Evolutionary conservation across 164 flowering plant species (phyloP).

Genomic region (Nelumbo lutea): DNA sequence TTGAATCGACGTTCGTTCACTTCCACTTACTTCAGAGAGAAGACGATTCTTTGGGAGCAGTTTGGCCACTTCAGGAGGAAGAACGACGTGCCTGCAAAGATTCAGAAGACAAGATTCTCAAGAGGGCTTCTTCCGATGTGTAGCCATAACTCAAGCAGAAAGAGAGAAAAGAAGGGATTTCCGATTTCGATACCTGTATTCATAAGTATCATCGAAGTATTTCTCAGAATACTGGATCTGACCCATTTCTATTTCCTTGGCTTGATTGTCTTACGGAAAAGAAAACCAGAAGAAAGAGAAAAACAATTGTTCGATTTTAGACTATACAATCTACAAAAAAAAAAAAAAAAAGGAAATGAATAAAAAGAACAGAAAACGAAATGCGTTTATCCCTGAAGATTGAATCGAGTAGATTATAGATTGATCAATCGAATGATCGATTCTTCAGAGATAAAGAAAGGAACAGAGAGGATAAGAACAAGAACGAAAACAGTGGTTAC

Average conservation of each 20-base stretch:
- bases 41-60: conserved; percentile 90
- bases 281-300: neutral
- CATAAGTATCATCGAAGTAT: conserved; percentile 82
- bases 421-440: too few relatives aligned
- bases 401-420: too few relatives aligned
- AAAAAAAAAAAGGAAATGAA: too few relatives aligned
- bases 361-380: too few relatives aligned
- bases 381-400: too few relatives aligned
- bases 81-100: conserved; percentile 80
- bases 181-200: conserved; percentile 51
- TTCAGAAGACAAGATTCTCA: neutral
- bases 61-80: conserved; percentile 88
- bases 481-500: too few relatives aligned
- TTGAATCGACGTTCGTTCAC: neutral
- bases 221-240: conserved; percentile 99
- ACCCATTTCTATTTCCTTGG: conserved; percentile 42
- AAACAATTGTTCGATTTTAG: too few relatives aligned
- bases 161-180: neutral
- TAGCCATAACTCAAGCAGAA: too few relatives aligned
- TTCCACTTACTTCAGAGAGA: conserved; percentile 62
- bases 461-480: too few relatives aligned
- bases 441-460: too few relatives aligned
- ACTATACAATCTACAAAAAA: too few relatives aligned
- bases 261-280: neutral
- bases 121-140: neutral